A percentile compares a stretch with the other conserved stretches of the same genome.
These are phyloP conservation scores for Cytospora schulzeri DNA, from an alignment of 2,329 filamentous ascomycete genomes.

Conservation along the genomic window DNA sequence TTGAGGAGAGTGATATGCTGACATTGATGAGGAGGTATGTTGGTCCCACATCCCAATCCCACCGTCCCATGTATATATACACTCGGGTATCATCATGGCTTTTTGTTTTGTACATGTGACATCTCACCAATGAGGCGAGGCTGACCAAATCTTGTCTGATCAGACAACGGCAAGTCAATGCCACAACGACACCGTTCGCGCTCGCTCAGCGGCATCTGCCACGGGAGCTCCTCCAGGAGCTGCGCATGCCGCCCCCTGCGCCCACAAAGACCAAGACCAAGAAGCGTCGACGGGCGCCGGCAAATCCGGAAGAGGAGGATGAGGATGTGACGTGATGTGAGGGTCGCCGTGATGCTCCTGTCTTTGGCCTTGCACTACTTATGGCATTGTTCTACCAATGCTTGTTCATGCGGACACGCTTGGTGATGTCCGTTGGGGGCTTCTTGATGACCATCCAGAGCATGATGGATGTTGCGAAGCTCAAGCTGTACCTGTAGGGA, in stretches of 20 bases:
- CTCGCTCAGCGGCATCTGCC: conserved; percentile 83
- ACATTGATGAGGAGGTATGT: conserved; percentile 81
- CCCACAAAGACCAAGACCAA: conserved; percentile 44
- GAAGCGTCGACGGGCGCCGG: conserved; percentile 42
- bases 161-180: conserved; percentile 77
- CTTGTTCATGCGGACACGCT: conserved; percentile 75
- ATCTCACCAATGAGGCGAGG: conserved; percentile 3
- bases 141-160: conserved; percentile 31
- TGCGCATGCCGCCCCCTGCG: conserved; percentile 68
- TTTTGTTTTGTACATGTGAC: conserved; percentile 23
- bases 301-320: conserved; percentile 42
- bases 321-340: conserved; percentile 44
- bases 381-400: conserved; percentile 60
- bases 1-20: conserved; percentile 82
- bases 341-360: conserved; percentile 2
- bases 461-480: conserved; percentile 88
- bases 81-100: conserved; percentile 25
- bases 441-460: conserved; percentile 93
- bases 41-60: conserved; percentile 25
- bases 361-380: conserved; percentile 8
- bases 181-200: conserved; percentile 75
- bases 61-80: conserved; percentile 1
- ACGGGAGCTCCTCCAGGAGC: conserved; percentile 77
- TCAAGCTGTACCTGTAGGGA: conserved; percentile 75
- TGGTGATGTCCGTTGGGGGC: conserved; percentile 71